Base-by-base conservation (phyloP, 805 yeast species). In the Dipodascus albidus region DNA sequence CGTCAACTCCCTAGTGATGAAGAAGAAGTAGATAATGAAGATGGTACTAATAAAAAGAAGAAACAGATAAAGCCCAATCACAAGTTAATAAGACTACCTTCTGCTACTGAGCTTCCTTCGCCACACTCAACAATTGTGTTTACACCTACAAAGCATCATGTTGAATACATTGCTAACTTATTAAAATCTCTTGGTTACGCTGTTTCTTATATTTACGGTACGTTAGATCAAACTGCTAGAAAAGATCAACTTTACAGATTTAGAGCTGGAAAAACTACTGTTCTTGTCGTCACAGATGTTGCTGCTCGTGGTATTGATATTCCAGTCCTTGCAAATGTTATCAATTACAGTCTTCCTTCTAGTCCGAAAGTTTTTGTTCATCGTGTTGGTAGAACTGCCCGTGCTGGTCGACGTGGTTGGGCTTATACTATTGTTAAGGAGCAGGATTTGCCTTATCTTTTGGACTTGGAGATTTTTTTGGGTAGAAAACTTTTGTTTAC, bases 321-420 rank as follows among this genome's bases (percentile, higher is more conserved):
- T 59, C 99, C 99, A 0, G 82, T 93, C 54, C 77, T 93, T 64
- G 96, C 98, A 3, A 90, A 95, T 64, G 99, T 93, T 52, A 78
- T 93, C 60, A 93, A 93, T 67, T 93, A 79, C 68, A 81, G 96
- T 1, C 74, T 93, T 56, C 98, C 98, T 9, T 85, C 88, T 1
- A 83, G 95, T 1, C 88, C 97, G 2, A 93, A 95, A 69, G 85
- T 91, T 55, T 93, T 93, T 69, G 79, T 93, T 53, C 99, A 93
- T 70, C 82, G 99, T 71, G 98, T 93, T 49, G 99, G 99, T 68
- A 83, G 99, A 77, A 93, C 99, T 49, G 99, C 99, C 9, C 85
- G 99, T 77, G 99, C 99, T 6, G 99, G 99, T 66, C 85, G 88
- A 66, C 81, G 78, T 61, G 99, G 99, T 65, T 89, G 97, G 95